A percentile compares a stretch with the other conserved stretches of the same genome.
These are phyloP conservation scores for Powellomyces hirtus DNA, from an alignment of 192 early-diverging fungal species.

Conservation along the genomic window DNA sequence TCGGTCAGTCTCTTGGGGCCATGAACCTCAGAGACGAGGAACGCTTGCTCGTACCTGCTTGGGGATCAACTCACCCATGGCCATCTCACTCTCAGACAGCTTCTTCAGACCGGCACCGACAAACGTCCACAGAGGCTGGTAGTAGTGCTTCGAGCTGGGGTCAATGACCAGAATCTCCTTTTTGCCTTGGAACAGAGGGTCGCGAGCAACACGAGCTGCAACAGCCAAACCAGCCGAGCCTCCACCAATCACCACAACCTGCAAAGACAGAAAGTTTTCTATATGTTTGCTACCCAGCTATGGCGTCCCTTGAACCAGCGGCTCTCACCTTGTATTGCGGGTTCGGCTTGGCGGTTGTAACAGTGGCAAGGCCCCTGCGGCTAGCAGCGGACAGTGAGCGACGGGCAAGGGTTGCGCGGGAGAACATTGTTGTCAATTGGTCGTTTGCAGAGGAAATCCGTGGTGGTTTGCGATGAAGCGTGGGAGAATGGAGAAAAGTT, in stretches of 20 bases:
- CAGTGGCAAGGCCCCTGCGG: background rate
- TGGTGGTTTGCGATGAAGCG: too few relatives aligned
- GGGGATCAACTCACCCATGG: constrained; percentile 71
- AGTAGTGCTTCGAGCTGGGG: constrained; percentile 33
- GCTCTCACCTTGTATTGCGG: background rate
- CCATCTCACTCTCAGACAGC: constrained; percentile 63
- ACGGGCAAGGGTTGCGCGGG: background rate
- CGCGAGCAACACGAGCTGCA: constrained; percentile 3
- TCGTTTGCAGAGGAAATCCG: too few relatives aligned
- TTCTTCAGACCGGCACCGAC: constrained; percentile 83
- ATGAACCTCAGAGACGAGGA: background rate
- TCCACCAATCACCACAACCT: constrained; percentile 24
- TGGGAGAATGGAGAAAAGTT: too few relatives aligned
- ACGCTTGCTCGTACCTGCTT: background rate
- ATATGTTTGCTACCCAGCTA: background rate
- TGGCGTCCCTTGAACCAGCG: background rate
- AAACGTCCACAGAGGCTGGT: constrained; percentile 90
- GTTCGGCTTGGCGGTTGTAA: background rate
- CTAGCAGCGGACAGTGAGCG: background rate
- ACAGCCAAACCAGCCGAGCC: constrained; percentile 21
- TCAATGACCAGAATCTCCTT: constrained; percentile 24
- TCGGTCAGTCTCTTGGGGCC: background rate
- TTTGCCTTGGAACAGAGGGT: constrained; percentile 13
- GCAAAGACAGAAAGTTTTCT: background rate
- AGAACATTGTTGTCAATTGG: background rate